Percentiles rank a stretch among this genome's conserved stretches.
Evolutionary conservation across 805 yeast genomes (phyloP).

Genomic region (Millerozyma miso): DNA sequence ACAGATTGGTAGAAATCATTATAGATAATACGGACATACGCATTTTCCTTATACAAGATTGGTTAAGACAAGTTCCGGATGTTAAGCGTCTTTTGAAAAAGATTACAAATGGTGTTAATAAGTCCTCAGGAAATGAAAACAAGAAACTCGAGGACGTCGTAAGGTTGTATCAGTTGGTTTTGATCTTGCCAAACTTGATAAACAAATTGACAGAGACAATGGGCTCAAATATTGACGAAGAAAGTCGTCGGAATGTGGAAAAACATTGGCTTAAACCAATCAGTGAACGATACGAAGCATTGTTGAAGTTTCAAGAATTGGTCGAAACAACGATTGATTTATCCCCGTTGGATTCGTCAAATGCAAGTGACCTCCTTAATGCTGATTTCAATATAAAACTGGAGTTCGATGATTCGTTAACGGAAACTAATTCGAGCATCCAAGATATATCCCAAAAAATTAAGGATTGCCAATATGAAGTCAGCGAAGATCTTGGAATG

Average conservation of each 20-base stretch:
- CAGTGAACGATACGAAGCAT: conserved; percentile 41
- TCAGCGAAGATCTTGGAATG: conserved; percentile 70
- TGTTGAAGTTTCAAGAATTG: conserved; percentile 71
- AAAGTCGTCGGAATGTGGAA: conserved; percentile 35
- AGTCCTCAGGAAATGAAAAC: conserved; percentile 29
- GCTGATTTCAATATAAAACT: conserved; percentile 85
- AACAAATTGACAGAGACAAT: conserved; percentile 45
- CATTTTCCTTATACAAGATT: conserved; percentile 59
- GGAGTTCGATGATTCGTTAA: conserved; percentile 79
- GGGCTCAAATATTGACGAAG: conserved; percentile 20
- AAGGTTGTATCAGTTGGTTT: conserved; percentile 75
- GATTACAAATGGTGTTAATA: conserved; percentile 36
- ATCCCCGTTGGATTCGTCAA: conserved; percentile 63
- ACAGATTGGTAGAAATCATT: conserved; percentile 66
- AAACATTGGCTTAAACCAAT: conserved; percentile 59
- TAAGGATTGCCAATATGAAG: conserved; percentile 53
- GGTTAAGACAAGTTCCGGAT: conserved; percentile 76
- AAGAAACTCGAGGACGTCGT: conserved; percentile 86
- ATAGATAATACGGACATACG: conserved; percentile 68
- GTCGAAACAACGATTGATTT: conserved; percentile 92
- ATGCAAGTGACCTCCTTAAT: conserved; percentile 25
- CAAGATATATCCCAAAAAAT: conserved; percentile 54
- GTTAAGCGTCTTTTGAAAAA: conserved; percentile 71
- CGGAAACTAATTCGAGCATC: conserved; percentile 54
- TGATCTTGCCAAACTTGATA: conserved; percentile 65